Evolutionary conservation across 495 filamentous ascomycete species (phyloP), one percentile per base, ranked within the genome.

Genomic region (Tuber brumale): DNA sequence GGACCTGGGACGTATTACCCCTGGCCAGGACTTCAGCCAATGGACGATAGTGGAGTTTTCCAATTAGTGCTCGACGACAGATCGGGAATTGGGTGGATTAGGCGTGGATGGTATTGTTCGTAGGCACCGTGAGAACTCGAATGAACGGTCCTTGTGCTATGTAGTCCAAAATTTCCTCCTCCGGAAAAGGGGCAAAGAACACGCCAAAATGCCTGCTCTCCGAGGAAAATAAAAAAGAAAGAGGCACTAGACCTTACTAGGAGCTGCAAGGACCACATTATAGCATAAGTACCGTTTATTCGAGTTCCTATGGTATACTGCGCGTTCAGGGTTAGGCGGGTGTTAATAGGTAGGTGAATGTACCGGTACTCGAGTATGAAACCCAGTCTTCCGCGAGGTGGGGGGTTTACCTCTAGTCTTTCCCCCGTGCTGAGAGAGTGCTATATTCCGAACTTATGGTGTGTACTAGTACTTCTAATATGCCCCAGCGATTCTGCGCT

Each of bases 41-140:
- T 83, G 6, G 85, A 84, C 70, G 84, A 84, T 45, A 84, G 75
- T 35, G 85, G 85, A 27, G 84, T 86, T 7, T 86, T 85, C 43
- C 84, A 86, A 72, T 83, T 84, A 31, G 86, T 86, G 8, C 81
- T 86, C 10, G 85, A 86, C 72, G 84, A 85, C 10, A 78, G 85
- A 3, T 83, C 79, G 19, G 84, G 85, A 16, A 85, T 83, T 8
- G 86, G 85, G 85, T 85, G 85, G 84, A 85, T 87, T 70, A 84
- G 83, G 10, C 81, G 79, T 27, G 85, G 86, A 12, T 87, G 85
- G 86, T 86, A 85, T 69, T 85, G 84, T 72, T 81, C 45, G 27
- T 73, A 61, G 44, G 27, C 35, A 14, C n/a, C n/a, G n/a, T n/a
- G n/a, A n/a, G n/a, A n/a, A n/a, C n/a, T n/a, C n/a, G n/a, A n/a